Evolutionary conservation across 306 rosid species (phyloP).

Genomic region (Pyrus betulifolia): DNA sequence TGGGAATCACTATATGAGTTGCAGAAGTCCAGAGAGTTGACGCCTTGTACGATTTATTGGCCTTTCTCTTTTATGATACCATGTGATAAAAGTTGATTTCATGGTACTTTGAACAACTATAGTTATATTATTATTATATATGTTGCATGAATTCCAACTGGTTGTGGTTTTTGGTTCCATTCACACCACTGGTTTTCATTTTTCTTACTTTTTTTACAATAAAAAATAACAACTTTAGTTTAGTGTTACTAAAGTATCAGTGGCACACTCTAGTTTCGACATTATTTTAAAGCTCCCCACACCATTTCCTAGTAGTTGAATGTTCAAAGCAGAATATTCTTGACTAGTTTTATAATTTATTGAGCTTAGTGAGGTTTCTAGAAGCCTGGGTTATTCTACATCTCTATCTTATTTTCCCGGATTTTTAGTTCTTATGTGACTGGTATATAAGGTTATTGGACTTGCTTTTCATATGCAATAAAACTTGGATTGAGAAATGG

Average conservation of each 20-base stretch:
- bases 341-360: not conserved
- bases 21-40: constrained; percentile 21
- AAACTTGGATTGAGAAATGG: not conserved
- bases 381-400: not conserved
- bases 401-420: not conserved
- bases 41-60: constrained; percentile 28
- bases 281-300: not conserved
- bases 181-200: not conserved
- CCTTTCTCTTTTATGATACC: not conserved
- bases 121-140: too few species aligned
- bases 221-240: not conserved
- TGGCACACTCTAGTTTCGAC: not conserved
- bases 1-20: constrained; percentile 34
- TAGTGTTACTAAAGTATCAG: not conserved
- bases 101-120: not conserved
- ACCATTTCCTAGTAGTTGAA: not conserved
- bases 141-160: not conserved
- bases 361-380: not conserved
- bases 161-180: not conserved
- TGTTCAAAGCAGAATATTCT: not conserved
- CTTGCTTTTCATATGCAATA: not conserved
- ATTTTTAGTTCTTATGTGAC: not conserved
- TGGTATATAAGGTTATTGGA: not conserved
- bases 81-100: not conserved
- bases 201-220: not conserved